These are phyloP conservation scores for Suillus subalutaceus DNA, from an alignment of 768 basidiomycete species.

Conservation along the genomic window DNA sequence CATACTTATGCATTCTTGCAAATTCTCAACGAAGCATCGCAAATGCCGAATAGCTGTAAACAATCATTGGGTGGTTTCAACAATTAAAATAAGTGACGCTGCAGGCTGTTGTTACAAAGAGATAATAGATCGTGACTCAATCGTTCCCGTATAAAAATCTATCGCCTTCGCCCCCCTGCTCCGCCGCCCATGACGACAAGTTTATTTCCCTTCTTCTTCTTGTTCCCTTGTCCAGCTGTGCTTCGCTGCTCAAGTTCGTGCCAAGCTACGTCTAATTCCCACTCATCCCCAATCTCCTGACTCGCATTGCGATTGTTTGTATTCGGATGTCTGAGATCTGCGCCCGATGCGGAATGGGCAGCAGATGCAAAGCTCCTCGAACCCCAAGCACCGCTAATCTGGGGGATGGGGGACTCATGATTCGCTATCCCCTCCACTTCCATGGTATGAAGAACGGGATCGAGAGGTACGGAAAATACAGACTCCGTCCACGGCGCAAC, in stretches of 20 bases:
- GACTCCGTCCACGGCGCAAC: conserved; percentile 24
- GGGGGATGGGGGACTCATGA: conserved; percentile 15
- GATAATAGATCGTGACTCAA: conserved; percentile 1
- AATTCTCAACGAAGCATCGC: neutral
- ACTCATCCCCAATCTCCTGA: conserved; percentile 55
- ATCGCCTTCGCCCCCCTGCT: conserved; percentile 53
- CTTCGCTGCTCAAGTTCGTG: conserved; percentile 72
- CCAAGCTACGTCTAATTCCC: conserved; percentile 81
- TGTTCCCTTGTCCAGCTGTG: conserved; percentile 43
- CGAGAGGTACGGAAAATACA: conserved; percentile 10
- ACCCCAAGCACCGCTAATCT: conserved; percentile 69
- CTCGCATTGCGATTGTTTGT: conserved; percentile 29
- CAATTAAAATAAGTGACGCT: conserved; percentile 8
- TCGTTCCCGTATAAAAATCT: conserved; percentile 14
- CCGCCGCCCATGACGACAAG: conserved; percentile 76
- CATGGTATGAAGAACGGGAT: conserved; percentile 12
- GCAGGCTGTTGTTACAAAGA: conserved; percentile 17
- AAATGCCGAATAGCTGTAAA: neutral
- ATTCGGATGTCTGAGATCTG: conserved; percentile 45
- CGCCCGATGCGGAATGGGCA: conserved; percentile 48
- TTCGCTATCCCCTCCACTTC: conserved; percentile 20
- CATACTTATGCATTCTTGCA: neutral
- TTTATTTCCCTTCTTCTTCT: conserved; percentile 64
- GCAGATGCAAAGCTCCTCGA: conserved; percentile 82
- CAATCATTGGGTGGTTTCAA: neutral